These are phyloP conservation scores for Barbatosphaeria neglecta DNA, from an alignment of 495 filamentous ascomycete species.

Conservation along the genomic window DNA sequence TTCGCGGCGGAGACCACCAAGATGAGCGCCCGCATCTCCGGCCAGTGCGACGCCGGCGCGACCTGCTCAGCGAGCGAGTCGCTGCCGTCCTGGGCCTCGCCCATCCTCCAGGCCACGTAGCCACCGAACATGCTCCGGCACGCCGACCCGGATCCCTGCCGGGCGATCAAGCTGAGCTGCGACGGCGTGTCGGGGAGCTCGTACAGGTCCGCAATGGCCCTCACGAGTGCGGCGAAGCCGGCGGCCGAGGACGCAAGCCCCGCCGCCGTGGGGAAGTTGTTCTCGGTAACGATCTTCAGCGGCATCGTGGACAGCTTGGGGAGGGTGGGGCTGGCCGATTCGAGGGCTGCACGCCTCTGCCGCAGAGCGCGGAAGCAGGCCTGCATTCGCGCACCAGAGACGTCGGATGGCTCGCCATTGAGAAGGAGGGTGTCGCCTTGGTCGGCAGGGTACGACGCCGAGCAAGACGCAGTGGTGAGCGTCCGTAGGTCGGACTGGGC, in stretches of 20 bases:
- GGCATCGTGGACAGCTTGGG: conserved; percentile 65
- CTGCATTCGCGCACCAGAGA: conserved; percentile 76
- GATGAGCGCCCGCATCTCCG: conserved; percentile 82
- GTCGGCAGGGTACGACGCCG: conserved; percentile 50
- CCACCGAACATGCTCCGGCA: conserved; percentile 88
- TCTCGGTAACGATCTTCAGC: conserved; percentile 77
- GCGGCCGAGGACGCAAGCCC: conserved; percentile 87
- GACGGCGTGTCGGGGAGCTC: conserved; percentile 63
- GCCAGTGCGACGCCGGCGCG: conserved; percentile 80
- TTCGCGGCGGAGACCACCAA: conserved; percentile 85
- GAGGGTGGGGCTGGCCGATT: conserved; percentile 54
- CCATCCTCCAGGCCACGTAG: conserved; percentile 88
- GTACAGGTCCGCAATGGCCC: conserved; percentile 87
- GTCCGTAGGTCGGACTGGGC: conserved; percentile 89
- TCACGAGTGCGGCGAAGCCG: conserved; percentile 88
- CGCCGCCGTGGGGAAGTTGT: conserved; percentile 99
- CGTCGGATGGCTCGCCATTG: conserved; percentile 72
- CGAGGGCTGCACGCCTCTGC: conserved; percentile 59
- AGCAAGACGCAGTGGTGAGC: conserved; percentile 91
- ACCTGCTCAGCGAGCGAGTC: conserved; percentile 82
- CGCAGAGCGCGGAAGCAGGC: conserved; percentile 84
- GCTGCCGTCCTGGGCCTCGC: conserved; percentile 55
- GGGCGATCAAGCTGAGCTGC: conserved; percentile 75
- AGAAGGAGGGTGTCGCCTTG: conserved; percentile 63
- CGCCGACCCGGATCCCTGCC: conserved; percentile 91